Percentiles rank a stretch among this genome's conserved stretches.
Conservation (phyloP, 2,329 filamentous ascomycete genomes). For the Helotiales sp. region DNA sequence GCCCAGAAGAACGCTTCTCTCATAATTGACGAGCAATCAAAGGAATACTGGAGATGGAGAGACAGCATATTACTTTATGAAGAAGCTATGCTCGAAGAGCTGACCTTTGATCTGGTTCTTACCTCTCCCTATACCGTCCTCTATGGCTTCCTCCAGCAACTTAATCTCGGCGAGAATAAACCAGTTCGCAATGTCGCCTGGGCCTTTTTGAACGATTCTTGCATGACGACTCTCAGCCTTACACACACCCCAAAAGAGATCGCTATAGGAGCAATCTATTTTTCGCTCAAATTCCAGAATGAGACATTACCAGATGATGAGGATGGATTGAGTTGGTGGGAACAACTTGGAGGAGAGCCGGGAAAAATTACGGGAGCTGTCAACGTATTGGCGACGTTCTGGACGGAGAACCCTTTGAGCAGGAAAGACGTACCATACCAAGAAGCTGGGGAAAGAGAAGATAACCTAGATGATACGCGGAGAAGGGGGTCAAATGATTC, state of each 20-base stretch:
- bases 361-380: conserved; percentile 71
- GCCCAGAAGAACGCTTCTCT: conserved; percentile 92
- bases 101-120: conserved; percentile 92
- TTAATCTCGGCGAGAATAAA: conserved; percentile 77
- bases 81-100: conserved; percentile 84
- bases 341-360: conserved; percentile 69
- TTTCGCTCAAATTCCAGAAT: conserved; percentile 73
- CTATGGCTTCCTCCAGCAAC: conserved; percentile 75
- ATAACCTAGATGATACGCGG: conserved; percentile 31
- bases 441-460: conserved; percentile 26
- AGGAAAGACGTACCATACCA: conserved; percentile 35
- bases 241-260: conserved; percentile 78
- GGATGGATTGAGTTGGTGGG: conserved; percentile 84
- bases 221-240: conserved; percentile 80
- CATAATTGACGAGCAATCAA: conserved; percentile 92
- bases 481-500: conserved; percentile 21
- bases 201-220: conserved; percentile 92
- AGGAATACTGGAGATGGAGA: conserved; percentile 97
- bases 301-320: conserved; percentile 74
- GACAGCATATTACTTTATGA: conserved; percentile 92
- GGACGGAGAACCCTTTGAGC: conserved; percentile 61
- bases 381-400: conserved; percentile 71
- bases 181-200: conserved; percentile 81
- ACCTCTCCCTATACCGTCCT: conserved; percentile 85
- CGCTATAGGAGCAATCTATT: conserved; percentile 83